A percentile compares a stretch with the other conserved stretches of the same genome.
These are phyloP conservation scores for Blastocrithidia nonstop DNA, from an alignment of 208 protist species.

Conservation along the genomic window DNA sequence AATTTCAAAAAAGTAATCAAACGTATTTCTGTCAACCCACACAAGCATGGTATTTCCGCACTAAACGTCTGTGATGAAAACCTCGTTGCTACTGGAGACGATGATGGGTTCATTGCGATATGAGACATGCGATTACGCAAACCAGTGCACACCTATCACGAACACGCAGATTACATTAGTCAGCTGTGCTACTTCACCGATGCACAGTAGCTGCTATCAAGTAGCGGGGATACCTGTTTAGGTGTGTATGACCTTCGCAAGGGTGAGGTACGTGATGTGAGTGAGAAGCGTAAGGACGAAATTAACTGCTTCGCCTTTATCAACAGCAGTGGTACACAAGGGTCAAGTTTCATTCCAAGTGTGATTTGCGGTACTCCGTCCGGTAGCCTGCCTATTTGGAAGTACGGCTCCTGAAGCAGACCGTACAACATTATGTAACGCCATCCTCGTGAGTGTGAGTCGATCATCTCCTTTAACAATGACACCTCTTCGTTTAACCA, in stretches of 20 bases:
- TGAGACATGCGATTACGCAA: conserved; percentile 76
- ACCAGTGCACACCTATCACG: conserved; percentile 59
- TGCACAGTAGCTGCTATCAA: conserved; percentile 65
- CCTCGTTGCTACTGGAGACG: conserved; percentile 69
- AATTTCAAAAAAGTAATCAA: no score
- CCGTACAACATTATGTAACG: conserved; percentile 69
- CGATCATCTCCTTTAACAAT: conserved; percentile 72
- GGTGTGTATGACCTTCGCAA: conserved; percentile 64
- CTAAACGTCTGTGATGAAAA: conserved; percentile 79
- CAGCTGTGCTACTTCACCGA: conserved; percentile 83
- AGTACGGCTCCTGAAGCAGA: conserved; percentile 78
- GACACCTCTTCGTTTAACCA: conserved; percentile 72
- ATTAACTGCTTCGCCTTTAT: conserved; percentile 83
- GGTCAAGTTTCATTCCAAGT: conserved; percentile 59
- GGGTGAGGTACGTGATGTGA: conserved; percentile 64
- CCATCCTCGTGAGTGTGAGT: conserved; percentile 72
- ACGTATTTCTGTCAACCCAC: conserved; percentile 40
- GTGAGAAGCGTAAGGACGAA: conserved; percentile 75
- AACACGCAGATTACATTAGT: conserved; percentile 81
- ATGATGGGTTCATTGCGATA: conserved; percentile 71
- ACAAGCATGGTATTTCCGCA: conserved; percentile 72
- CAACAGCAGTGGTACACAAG: conserved; percentile 60
- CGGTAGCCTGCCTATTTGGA: conserved; percentile 71
- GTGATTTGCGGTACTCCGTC: conserved; percentile 76
- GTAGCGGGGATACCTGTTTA: conserved; percentile 78